Evolutionary conservation across 768 basidiomycete genomes (phyloP), one percentile per base, ranked within the genome.

Genomic region (Steccherinum ochraceum): DNA sequence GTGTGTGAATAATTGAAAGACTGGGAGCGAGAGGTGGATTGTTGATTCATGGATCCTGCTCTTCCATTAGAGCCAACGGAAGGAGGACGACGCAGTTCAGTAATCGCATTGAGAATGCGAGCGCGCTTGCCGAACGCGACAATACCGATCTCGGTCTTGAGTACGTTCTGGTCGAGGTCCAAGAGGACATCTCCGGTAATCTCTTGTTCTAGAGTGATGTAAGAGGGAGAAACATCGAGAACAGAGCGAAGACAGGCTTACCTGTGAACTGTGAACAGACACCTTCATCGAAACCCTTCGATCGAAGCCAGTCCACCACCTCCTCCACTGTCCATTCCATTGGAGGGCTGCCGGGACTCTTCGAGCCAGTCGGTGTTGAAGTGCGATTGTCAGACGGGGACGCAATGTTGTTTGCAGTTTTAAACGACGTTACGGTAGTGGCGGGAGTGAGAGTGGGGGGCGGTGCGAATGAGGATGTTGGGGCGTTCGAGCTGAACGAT

Each of bases 121-220:
- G 91, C 77, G 16, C 96, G 89, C 64, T 96, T 96, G 12, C 96
- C 96, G 58, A 95, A 96, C 3, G 93, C 93, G 61, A 78, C 72
- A 56, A 99, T 92, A 20, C 93, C 96, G 48, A 99, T 86, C 70
- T 98, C 94, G 10, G 72, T 75, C 71, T 98, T 98, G 59, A 99
- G 84, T 13, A 96, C 76, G 61, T 86, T 87, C 49, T 85, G 81
- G 55, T 97, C 93, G 53, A 98, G 86, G 61, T 96, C 95, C 50
- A 98, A 82, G 5, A 99, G 80, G 25, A 98, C 90, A 59, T 99
- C 96, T 18, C 96, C 96, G 0, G 93, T 90, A 49, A 99, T 98
- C 71, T 99, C 96, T 81, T 99, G 93, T 70, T 98, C 95, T 93
- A 64, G 40, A 53, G 39, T 18, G 23, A 2, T 46, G n/a, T n/a